Base-by-base conservation (phyloP, 2,329 filamentous ascomycete species). In the Myrmaecium sp. region DNA sequence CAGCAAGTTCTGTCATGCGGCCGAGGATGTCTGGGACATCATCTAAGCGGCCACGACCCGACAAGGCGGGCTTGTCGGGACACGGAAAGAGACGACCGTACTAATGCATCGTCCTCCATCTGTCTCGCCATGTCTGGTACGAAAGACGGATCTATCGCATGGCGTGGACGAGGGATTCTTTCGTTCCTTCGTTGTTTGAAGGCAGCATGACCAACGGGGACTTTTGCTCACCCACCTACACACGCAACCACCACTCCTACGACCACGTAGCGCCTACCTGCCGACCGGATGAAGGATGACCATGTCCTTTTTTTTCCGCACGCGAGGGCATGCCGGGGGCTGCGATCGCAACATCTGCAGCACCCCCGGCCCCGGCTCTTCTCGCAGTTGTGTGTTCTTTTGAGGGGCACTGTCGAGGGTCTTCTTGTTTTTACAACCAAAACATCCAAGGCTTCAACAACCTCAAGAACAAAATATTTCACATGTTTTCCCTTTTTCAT, bases 1-100 rank as follows among this genome's bases (percentile, higher is more conserved):
- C 66, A 94, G 86, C 70, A 98, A 95, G 56, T 95, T 98, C 64
- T 95, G 89, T 57, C 89, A 98, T 55, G 89, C 86, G 21, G 86
- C 84, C 22, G 89, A 98, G 57, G 89, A 98, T 52, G 76, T 77
- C 18, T 98, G 89, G 89, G 74, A 81, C 47, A 79, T 98, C 41
- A 69, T 94, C 44, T 98, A 73, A 65, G 20, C 22, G 26, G 24
- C 25, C 22, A n/a, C n/a, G n/a, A 9, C 22, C 6, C 7, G 12
- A 23, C 7, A 9, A 7, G 14, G 7, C 8, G 12, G 12, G 14
- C 7, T 27, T 6, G 15, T 6, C 12, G 14, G 4, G 17, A 19
- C 17, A n/a, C 3, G 11, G 17, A 16, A 11, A 6, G 14, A 24
- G 24, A 23, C 10, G 23, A 13, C 21, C 12, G 17, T n/a, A n/a